Evolutionary conservation across 345 rosid species (phyloP), one percentile per base, ranked within the genome.

Genomic region (Conringia planisiliqua): DNA sequence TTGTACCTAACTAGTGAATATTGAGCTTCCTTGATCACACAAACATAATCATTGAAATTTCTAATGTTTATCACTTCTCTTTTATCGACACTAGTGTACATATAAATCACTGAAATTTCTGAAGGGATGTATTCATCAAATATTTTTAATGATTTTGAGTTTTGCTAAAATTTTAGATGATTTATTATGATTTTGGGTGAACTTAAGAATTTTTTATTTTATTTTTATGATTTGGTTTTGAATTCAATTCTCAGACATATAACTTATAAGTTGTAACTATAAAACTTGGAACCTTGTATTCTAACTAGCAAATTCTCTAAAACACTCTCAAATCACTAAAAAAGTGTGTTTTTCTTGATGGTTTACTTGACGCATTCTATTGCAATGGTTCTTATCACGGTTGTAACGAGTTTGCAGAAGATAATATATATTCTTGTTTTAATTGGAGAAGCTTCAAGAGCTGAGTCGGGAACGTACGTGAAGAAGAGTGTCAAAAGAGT

Each of bases 1-100:
- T 61, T 75, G 27, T 61, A 60, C 79, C 79, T 51, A 75, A 75
- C 79, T 16, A 40, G 38, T 42, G 73, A 61, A 60, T 40, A 51
- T 40, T 59, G 46, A 61, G 38, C 42, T 68, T 60, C 29, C 39
- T 68, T 68, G n/a, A 39, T 55, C 61, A 75, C 68, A 52, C 20
- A 50, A 75, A 36, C n/a, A 39, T 0, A 58, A 67, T 32, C 26
- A 33, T 58, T 58, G 17, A 39, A 39, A 64, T 35, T 42, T 73
- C 50, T 58, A 32, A 43, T 43, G 38, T 64, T 24, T 11, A 4
- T 55, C 29, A 17, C 4, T 64, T 73, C 44, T 65, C 2, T 55
- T 32, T 44, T 30, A 64, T n/a, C 27, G 5, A 64, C 44, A 10
- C 18, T 44, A 55, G 27, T 43, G 39, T 32, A 42, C 56, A 61